Evolutionary conservation across 2,329 filamentous ascomycete genomes (phyloP).

Genomic region (Clarireedia monteithiana): DNA sequence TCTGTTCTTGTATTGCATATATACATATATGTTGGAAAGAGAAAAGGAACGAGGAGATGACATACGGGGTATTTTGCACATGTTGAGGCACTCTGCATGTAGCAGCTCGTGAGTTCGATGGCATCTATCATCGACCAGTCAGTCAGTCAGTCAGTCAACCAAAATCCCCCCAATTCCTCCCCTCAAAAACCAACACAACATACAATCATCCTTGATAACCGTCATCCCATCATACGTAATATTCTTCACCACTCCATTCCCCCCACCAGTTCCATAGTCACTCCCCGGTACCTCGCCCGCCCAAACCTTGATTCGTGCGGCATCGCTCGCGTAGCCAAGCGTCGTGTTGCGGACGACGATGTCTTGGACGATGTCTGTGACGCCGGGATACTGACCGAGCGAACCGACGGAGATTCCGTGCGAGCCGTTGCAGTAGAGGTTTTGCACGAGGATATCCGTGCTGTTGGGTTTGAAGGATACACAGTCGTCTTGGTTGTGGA

Average conservation of each 20-base stretch:
- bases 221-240: slow-evolving; percentile 51
- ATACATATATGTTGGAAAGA: no score
- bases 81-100: slow-evolving; percentile 50
- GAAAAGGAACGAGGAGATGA: slow-evolving; percentile 14
- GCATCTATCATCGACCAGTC: slow-evolving; percentile 1
- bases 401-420: slow-evolving; percentile 47
- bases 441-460: slow-evolving; percentile 43
- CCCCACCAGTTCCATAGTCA: slow-evolving; percentile 46
- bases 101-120: slow-evolving; percentile 42
- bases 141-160: no score
- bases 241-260: slow-evolving; percentile 51
- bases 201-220: slow-evolving; percentile 47
- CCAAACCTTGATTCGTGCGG: slow-evolving; percentile 60
- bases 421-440: slow-evolving; percentile 41
- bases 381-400: slow-evolving; percentile 45
- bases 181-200: neutral
- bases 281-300: slow-evolving; percentile 37
- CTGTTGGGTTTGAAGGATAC: slow-evolving; percentile 48
- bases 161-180: no score
- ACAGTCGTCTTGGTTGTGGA: slow-evolving; percentile 35
- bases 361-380: slow-evolving; percentile 42
- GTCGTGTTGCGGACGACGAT: slow-evolving; percentile 37
- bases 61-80: slow-evolving; percentile 46
- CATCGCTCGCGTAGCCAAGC: slow-evolving; percentile 43
- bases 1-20: no score